Base-by-base conservation (phyloP, 208 protist species). In the Leishmania turanica region DNA sequence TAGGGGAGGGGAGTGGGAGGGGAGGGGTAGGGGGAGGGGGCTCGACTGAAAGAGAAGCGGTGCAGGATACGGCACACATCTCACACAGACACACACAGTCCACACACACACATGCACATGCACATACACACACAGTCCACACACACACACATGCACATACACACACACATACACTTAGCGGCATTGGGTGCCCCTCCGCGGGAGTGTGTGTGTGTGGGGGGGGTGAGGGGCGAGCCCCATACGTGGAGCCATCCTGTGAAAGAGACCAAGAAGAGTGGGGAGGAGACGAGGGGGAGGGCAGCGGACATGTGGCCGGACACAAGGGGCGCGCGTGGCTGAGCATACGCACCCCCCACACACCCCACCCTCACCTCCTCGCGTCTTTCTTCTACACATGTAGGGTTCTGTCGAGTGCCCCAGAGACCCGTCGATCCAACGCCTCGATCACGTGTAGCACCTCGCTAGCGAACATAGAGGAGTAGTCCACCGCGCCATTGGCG, bases 361-460 rank as follows among this genome's bases (percentile, higher is more conserved):
- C 42, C 42, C 42, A 45, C 42, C 42, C 31, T 68, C n/a, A 37
- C 13, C 37, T 34, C n/a, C 31, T 13, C 71, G 49, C 53, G 31
- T 34, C 53, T 40, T 47, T 62, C 7, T 15, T 62, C 31, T 53
- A 78, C 9, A 15, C 75, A 21, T 60, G 69, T 64, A 37, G 40
- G 17, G 54, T n/a, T 66, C 91, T 88, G 65, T 90, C 83, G 65
- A 97, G 83, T 2, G 94, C 94, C 24, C 89, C 90, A 21, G 89
- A 78, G 34, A 97, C 92, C 53, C 89, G 89, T 27, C 89, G 89
- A 77, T 97, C 93, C 71, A 97, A 88, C 53, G 89, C 92, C 37
- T 92, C 87, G 75, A 97, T 97, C 72, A 93, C 91, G 37, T 88
- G 87, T n/a, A 97, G 83, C 64, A 97, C 89, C 84, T 97, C 91